Conservation (phyloP, 2,329 filamentous ascomycete species). For the Mariannaea elegans region DNA sequence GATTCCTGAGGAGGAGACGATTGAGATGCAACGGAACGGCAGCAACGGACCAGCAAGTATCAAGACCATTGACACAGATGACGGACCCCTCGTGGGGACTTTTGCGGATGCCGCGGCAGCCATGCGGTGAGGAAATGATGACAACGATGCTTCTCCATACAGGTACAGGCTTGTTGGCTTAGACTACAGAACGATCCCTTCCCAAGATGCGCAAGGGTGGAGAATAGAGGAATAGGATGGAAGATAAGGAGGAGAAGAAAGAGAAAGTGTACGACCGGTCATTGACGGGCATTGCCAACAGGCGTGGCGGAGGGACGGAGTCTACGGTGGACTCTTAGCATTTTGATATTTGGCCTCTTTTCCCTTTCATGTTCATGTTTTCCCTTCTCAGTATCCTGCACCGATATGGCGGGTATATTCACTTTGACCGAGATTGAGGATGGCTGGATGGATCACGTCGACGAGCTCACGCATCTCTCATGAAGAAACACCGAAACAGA, state of each 20-base stretch:
- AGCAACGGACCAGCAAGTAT: constrained; percentile 47
- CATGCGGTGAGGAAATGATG: constrained; percentile 48
- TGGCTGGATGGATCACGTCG: constrained; percentile 3
- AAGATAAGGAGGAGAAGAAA: constrained; percentile 1
- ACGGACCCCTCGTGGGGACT: constrained; percentile 63
- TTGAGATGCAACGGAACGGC: constrained; percentile 55
- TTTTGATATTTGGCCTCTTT: not conserved
- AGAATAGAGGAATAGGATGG: not conserved
- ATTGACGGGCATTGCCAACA: not conserved
- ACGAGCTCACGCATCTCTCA: constrained; percentile 11
- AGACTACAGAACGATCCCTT: not conserved
- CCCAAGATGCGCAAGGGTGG: not conserved
- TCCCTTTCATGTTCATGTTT: not conserved
- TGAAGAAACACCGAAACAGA: constrained; percentile 11
- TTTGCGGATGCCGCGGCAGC: constrained; percentile 68
- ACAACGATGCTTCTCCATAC: constrained; percentile 9
- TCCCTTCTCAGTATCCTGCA: not conserved
- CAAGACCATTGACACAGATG: constrained; percentile 46
- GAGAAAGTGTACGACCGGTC: constrained; percentile 2
- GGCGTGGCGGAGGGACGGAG: not conserved
- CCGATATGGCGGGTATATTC: not conserved
- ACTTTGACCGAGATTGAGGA: not conserved
- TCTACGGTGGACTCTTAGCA: not conserved
- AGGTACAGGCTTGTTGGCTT: not conserved
- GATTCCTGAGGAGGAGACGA: constrained; percentile 60